Conservation (phyloP, 768 basidiomycete species). For the Xanthoconium stramineum region DNA sequence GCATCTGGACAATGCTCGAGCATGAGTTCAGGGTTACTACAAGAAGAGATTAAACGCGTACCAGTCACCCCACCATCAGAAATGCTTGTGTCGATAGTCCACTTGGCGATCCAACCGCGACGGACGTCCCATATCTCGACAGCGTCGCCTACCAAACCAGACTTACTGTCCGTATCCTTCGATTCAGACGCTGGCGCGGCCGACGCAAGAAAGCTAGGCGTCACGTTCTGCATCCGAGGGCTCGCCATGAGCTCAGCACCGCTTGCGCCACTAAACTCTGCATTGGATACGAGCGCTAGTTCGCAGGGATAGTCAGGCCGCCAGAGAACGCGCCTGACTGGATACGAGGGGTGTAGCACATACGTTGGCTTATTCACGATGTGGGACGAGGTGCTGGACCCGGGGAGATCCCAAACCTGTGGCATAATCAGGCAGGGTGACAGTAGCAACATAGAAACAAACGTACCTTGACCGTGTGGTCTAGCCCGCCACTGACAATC, state of each 20-base stretch:
- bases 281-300: slow-evolving; percentile 67
- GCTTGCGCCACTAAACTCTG: slow-evolving; percentile 43
- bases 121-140: slow-evolving; percentile 88
- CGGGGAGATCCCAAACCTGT: slow-evolving; percentile 69
- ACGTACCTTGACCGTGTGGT: slow-evolving; percentile 71
- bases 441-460: neutral
- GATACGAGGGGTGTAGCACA: slow-evolving; percentile 69
- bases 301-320: slow-evolving; percentile 76
- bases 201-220: slow-evolving; percentile 20
- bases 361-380: slow-evolving; percentile 66
- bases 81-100: slow-evolving; percentile 63
- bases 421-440: neutral
- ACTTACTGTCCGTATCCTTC: slow-evolving; percentile 16
- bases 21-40: too few species aligned
- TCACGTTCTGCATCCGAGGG: slow-evolving; percentile 25
- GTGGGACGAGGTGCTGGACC: slow-evolving; percentile 40
- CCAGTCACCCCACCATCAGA: slow-evolving; percentile 75
- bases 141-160: slow-evolving; percentile 43
- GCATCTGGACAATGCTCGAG: slow-evolving; percentile 45
- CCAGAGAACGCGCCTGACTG: slow-evolving; percentile 73
- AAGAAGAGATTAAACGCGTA: slow-evolving; percentile 30
- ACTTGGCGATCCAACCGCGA: slow-evolving; percentile 78
- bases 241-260: slow-evolving; percentile 24
- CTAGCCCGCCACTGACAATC: slow-evolving; percentile 77
- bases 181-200: slow-evolving; percentile 8